Conservation (phyloP, 768 basidiomycete species). For the Strobilomyces dryophilus region DNA sequence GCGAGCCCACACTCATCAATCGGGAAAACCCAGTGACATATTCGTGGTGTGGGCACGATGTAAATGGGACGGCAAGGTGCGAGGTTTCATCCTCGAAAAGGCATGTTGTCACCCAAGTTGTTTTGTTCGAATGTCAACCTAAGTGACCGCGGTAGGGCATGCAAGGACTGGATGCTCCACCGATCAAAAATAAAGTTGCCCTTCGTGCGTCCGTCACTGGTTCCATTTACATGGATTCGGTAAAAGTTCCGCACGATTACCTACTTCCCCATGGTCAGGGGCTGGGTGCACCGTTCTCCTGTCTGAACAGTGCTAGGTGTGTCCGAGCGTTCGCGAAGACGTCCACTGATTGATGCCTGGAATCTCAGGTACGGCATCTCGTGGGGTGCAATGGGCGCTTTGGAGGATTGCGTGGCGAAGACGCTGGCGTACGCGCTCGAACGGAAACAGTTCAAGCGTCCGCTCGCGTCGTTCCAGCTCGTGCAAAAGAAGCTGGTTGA, state of each 20-base stretch:
- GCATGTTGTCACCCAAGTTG: slow-evolving; percentile 31
- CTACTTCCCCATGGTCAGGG: slow-evolving; percentile 77
- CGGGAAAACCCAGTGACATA: slow-evolving; percentile 54
- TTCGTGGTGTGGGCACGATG: slow-evolving; percentile 94
- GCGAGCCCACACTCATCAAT: slow-evolving; percentile 8
- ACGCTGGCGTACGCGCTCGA: slow-evolving; percentile 85
- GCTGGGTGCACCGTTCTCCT: slow-evolving; percentile 83
- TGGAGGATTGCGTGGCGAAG: slow-evolving; percentile 83
- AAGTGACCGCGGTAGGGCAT: slow-evolving; percentile 47
- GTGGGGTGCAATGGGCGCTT: slow-evolving; percentile 94
- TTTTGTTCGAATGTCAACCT: neutral
- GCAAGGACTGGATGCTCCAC: slow-evolving; percentile 77
- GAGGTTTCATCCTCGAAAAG: slow-evolving; percentile 91
- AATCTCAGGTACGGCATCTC: slow-evolving; percentile 70
- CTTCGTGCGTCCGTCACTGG: slow-evolving; percentile 82
- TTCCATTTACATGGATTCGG: slow-evolving; percentile 90
- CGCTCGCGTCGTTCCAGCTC: slow-evolving; percentile 94
- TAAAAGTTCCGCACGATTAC: slow-evolving; percentile 67
- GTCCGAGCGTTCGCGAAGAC: neutral
- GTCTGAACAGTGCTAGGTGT: slow-evolving; percentile 83
- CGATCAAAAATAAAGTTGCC: slow-evolving; percentile 92
- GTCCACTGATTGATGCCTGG: neutral
- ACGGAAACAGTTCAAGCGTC: slow-evolving; percentile 84
- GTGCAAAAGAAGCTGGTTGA: slow-evolving; percentile 96
- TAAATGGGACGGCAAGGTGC: slow-evolving; percentile 88